A percentile compares a stretch with the other conserved stretches of the same genome.
Evolutionary conservation across 805 yeast genomes (phyloP).

Genomic region (Kurtzmaniella fragi): DNA sequence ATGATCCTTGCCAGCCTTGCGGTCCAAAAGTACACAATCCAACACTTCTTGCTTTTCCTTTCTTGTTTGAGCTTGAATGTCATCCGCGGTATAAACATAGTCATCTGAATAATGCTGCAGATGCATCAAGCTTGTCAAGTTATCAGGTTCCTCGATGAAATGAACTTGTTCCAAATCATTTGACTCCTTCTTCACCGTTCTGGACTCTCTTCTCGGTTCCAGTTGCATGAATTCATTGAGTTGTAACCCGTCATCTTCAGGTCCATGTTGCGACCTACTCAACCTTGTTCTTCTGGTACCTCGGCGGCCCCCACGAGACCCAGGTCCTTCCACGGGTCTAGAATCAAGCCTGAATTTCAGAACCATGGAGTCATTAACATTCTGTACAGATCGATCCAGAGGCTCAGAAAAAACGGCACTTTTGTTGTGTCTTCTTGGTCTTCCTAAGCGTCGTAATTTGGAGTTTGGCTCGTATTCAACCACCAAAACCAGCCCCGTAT

Average conservation of each 20-base stretch:
- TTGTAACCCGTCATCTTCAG: no score
- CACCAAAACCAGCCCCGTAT: conserved; percentile 10
- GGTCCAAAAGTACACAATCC: no score
- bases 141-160: no score
- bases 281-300: conserved; percentile 10
- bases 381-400: conserved; percentile 12
- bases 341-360: conserved; percentile 31
- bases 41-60: background rate
- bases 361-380: conserved; percentile 24
- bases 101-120: no score
- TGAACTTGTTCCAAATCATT: no score
- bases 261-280: no score
- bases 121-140: no score
- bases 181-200: no score
- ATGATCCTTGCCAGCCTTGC: conserved; percentile 2
- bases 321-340: conserved; percentile 33
- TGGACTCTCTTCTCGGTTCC: no score
- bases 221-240: no score
- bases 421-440: conserved; percentile 26
- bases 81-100: no score
- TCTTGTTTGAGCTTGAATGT: background rate
- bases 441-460: conserved; percentile 28
- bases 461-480: conserved; percentile 29
- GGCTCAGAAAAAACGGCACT: conserved; percentile 14
- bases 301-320: conserved; percentile 33